Evolutionary conservation across 2,329 filamentous ascomycete genomes (phyloP), one percentile per base, ranked within the genome.

Genomic region (Aspergillus alliaceus): DNA sequence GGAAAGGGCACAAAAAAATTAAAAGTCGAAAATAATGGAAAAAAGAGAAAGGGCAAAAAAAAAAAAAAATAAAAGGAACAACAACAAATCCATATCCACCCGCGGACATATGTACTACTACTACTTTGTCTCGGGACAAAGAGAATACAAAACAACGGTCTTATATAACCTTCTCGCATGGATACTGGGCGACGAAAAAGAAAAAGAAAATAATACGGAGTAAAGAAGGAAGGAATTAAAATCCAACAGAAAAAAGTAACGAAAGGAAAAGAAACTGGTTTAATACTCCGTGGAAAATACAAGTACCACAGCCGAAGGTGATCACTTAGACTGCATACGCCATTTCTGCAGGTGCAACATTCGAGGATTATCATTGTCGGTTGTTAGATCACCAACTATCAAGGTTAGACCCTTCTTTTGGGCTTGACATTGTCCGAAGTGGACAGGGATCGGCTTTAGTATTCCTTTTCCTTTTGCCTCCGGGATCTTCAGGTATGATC

Each of bases 331-430:
- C 51, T 59, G 56, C 59, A 51, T 65, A 59, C 63, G 58, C 63
- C 60, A 63, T 57, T 63, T 61, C 61, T 65, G 63, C 63, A 64
- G 63, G 61, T 65, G 61, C 61, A 64, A 51, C 53, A 49, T 57
- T 57, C 34, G 56, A 54, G 53, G 47, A 39, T 58, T 52, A 47
- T 51, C 27, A 47, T 39, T 35, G 37, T 50, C 44, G 24, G 44
- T 48, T 48, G 29, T 32, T 11, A 48, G 44, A 48, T 48, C 44
- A 48, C 29, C 44, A 24, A 40, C 37, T 40, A 40, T 40, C 37
- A 48, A 48, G 44, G 44, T 48, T 48, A 50, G 53, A 55, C 47
- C 53, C 47, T 40, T 37, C 53, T 32, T 42, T n/a, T 14, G 27
- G 44, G 27, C 27, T 42, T 46, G 25, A 40, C 51, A 35, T 53